Evolutionary conservation across 176 grass and related monocot species (phyloP).

Genomic region (Canna indica): DNA sequence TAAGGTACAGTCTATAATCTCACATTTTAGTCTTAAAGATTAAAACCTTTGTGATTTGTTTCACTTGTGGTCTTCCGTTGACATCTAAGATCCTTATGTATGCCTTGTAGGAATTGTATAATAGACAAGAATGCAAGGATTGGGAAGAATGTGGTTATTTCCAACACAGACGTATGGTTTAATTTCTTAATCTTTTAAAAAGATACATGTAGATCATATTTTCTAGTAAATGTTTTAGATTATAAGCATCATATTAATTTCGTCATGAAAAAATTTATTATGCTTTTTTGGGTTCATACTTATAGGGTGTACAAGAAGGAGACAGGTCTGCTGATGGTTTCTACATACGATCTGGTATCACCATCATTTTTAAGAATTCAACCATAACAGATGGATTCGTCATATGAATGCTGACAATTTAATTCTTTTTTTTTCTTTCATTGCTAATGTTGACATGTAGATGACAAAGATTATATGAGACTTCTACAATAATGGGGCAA

Average conservation of each 20-base stretch:
- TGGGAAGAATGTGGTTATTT: conserved; percentile 64
- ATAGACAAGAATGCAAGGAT: conserved; percentile 89
- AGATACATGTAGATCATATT: neutral
- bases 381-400: conserved; percentile 55
- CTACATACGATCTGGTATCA: conserved; percentile 83
- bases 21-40: neutral
- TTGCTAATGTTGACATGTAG: neutral
- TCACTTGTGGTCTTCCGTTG: neutral
- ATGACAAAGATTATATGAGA: neutral
- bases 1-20: conserved; percentile 39
- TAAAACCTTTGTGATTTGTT: neutral
- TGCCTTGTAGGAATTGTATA: conserved; percentile 59
- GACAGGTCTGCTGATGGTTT: conserved; percentile 78
- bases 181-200: conserved; percentile 7
- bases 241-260: too few species aligned
- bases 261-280: too few species aligned
- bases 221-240: neutral
- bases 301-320: conserved; percentile 61
- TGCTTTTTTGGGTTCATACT: too few species aligned
- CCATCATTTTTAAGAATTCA: conserved; percentile 71
- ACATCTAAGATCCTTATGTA: neutral
- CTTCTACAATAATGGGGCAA: neutral
- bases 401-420: conserved; percentile 27
- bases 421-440: neutral
- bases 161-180: conserved; percentile 58